phyloP scores from a whole-genome alignment of 2,329 filamentous ascomycete genomes.

The Teratosphaeria viscida region DNA sequence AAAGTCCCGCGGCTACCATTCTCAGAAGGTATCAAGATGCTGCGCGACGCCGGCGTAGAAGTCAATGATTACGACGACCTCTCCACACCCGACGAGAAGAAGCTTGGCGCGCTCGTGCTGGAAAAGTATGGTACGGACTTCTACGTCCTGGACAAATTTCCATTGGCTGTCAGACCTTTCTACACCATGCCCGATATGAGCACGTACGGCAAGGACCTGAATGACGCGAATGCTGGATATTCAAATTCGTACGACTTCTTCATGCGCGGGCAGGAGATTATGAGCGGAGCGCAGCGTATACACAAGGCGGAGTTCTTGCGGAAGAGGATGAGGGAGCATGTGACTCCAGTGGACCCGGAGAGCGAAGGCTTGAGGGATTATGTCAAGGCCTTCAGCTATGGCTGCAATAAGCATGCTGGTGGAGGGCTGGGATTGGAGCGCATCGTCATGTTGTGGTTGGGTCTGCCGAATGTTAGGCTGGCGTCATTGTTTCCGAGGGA shows the following conservation, averaged over 20 bases:
- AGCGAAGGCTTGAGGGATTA: conserved; percentile 53
- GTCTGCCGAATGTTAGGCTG: conserved; percentile 52
- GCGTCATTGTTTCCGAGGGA: conserved; percentile 55
- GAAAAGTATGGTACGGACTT: conserved; percentile 92
- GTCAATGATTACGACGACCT: conserved; percentile 70
- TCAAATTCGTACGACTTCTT: conserved; percentile 60
- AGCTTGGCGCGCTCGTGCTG: conserved; percentile 75
- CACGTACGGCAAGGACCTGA: conserved; percentile 34
- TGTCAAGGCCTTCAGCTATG: conserved; percentile 53
- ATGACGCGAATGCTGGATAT: conserved; percentile 42
- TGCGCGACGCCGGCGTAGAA: conserved; percentile 67
- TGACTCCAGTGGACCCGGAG: conserved; percentile 46
- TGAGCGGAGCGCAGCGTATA: conserved; percentile 57
- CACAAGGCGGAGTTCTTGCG: conserved; percentile 50
- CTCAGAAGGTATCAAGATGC: conserved; percentile 64
- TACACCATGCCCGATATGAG: conserved; percentile 74
- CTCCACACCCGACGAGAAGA: conserved; percentile 71
- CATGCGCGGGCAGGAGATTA: conserved; percentile 61
- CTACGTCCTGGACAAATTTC: conserved; percentile 95
- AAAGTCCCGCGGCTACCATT: conserved; percentile 70
- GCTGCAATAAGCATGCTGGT: conserved; percentile 54
- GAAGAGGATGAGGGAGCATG: conserved; percentile 48
- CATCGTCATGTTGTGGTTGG: conserved; percentile 57
- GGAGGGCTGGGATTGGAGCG: conserved; percentile 56
- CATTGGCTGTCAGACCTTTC: conserved; percentile 76